Percentiles rank a stretch among this genome's conserved stretches.
phyloP scores from a whole-genome alignment of 1,139 yeast genomes.

The Yamadazyma trypodendri region DNA sequence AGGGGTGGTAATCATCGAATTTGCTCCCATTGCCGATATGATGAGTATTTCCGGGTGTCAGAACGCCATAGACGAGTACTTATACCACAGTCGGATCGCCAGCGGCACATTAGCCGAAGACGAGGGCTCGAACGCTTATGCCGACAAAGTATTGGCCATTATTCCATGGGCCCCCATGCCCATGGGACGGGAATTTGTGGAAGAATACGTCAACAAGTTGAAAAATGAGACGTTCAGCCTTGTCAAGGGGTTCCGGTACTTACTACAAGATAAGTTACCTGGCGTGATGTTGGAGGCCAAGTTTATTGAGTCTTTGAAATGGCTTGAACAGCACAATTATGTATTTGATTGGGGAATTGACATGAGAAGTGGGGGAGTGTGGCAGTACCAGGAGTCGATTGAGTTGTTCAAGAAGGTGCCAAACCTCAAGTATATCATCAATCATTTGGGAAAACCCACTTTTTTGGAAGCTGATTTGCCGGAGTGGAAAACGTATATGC shows the following conservation, averaged over 20 bases:
- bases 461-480: conserved; percentile 15
- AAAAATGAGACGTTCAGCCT: conserved; percentile 10
- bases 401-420: conserved; percentile 19
- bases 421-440: conserved; percentile 28
- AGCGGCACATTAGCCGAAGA: conserved; percentile 10
- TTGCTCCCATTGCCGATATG: conserved; percentile 12
- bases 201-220: conserved; percentile 10
- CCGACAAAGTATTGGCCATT: conserved; percentile 13
- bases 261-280: conserved; percentile 39
- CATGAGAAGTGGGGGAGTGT: conserved; percentile 31
- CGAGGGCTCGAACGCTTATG: conserved; percentile 15
- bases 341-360: conserved; percentile 44
- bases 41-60: conserved; percentile 13
- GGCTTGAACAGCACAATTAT: conserved; percentile 24
- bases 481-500: conserved; percentile 23
- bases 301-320: conserved; percentile 28
- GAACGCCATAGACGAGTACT: conserved; percentile 15
- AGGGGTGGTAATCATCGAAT: conserved; percentile 16
- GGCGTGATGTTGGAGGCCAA: conserved; percentile 24
- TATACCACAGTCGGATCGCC: conserved; percentile 12
- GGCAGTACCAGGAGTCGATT: conserved; percentile 36
- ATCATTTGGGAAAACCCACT: conserved; percentile 42
- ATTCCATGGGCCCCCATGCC: conserved; percentile 21
- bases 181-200: conserved; percentile 13
- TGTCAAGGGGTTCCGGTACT: conserved; percentile 36